A percentile compares a stretch with the other conserved stretches of the same genome.
Conservation (phyloP, 805 yeast genomes). For the Candida xyloterini region DNA sequence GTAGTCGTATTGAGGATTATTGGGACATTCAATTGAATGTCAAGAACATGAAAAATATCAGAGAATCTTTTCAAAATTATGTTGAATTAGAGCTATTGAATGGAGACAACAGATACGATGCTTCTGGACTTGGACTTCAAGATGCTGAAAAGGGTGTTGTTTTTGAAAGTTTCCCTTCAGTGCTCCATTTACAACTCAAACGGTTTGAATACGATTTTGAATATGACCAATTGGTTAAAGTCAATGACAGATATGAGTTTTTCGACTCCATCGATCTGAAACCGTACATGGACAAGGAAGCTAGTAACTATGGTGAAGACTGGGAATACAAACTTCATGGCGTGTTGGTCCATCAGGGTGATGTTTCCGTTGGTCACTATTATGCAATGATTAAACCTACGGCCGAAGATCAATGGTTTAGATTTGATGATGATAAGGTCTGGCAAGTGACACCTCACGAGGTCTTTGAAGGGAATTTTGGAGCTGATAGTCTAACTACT, state of each 20-base stretch:
- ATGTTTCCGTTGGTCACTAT: constrained; percentile 93
- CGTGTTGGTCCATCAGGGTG: constrained; percentile 94
- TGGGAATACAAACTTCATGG: constrained; percentile 88
- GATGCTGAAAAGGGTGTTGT: constrained; percentile 97
- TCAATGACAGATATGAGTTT: constrained; percentile 88
- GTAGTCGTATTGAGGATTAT: constrained; percentile 87
- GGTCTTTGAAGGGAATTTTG: constrained; percentile 90
- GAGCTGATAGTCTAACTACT: constrained; percentile 60
- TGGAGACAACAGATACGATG: constrained; percentile 95
- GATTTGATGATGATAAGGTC: constrained; percentile 95
- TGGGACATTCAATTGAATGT: constrained; percentile 98
- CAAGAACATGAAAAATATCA: constrained; percentile 68
- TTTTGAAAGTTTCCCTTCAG: constrained; percentile 87
- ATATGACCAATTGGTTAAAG: constrained; percentile 82
- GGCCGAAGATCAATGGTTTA: constrained; percentile 68
- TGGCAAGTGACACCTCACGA: constrained; percentile 81
- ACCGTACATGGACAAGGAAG: constrained; percentile 68
- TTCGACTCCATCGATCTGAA: constrained; percentile 78
- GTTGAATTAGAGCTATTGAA: constrained; percentile 83
- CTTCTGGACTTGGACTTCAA: constrained; percentile 85
- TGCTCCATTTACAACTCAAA: constrained; percentile 87
- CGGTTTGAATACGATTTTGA: constrained; percentile 92
- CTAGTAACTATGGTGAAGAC: constrained; percentile 45
- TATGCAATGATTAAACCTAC: constrained; percentile 90
- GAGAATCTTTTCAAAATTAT: constrained; percentile 79